Evolutionary conservation across 139 green algal species (phyloP), one percentile per base, ranked within the genome.

Genomic region (Chlamydomonas urium): DNA sequence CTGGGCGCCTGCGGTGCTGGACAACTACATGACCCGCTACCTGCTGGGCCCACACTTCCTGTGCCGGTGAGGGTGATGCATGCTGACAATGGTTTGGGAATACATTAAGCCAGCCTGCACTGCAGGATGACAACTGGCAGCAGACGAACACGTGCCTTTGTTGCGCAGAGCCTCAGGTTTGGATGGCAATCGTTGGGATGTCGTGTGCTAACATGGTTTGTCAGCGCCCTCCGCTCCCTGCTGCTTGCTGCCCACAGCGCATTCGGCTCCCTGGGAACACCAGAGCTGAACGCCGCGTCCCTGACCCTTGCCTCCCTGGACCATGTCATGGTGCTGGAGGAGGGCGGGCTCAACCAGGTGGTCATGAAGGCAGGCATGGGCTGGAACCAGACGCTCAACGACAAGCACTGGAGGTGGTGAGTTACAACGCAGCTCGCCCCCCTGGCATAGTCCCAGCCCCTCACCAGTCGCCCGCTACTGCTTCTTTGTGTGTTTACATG

Each of bases 1-100:
- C 32, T 69, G 32, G 29, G 33, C 61, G 8, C 61, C 61, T 23
- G 32, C 61, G 4, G 32, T 50, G 35, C 2, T 69, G 8, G 36
- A 69, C 61, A 69, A 69, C 61, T 69, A 69, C 61, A 50, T 50
- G 19, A 38, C 34, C 17, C 61, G 61, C 35, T 69, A 17, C 23
- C 21, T 69, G 36, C 36, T 69, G 8, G 61, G 61, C n/a, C 61
- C 32, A 21, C 61, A 69, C n/a, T 38, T 38, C 61, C 5, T 69
- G 53, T 69, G 61, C 61, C 47, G 17, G 61, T 69, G 4, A 69
- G 61, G n/a, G n/a, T n/a, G n/a, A n/a, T n/a, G n/a, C n/a, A n/a
- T n/a, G n/a, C n/a, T n/a, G n/a, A n/a, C n/a, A n/a, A n/a, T n/a
- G n/a, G n/a, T n/a, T n/a, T n/a, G n/a, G n/a, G n/a, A n/a, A n/a